These are phyloP conservation scores for Fusarium marasasianum DNA, from an alignment of 2,329 filamentous ascomycete genomes.

Conservation along the genomic window DNA sequence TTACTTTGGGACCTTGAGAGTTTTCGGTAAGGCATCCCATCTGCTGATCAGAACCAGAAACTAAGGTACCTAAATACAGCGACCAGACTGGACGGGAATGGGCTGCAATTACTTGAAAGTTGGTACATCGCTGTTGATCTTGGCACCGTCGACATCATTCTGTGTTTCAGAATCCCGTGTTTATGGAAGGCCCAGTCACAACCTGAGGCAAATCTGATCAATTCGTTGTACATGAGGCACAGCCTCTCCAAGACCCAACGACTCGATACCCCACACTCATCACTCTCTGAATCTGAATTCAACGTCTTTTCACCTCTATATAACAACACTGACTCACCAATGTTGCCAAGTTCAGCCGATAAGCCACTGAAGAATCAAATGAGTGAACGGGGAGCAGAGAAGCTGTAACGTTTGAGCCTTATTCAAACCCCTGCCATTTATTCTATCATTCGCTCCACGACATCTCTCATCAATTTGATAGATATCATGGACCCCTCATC, in stretches of 20 bases:
- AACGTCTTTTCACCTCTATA: conserved; percentile 5
- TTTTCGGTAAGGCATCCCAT: background rate
- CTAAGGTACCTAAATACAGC: background rate
- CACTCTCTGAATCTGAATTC: background rate
- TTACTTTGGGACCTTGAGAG: background rate
- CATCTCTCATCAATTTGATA: background rate
- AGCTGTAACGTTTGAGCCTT: background rate
- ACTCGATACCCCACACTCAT: conserved; percentile 21
- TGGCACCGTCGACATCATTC: conserved; percentile 6
- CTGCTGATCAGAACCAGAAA: background rate
- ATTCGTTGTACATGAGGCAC: conserved; percentile 8
- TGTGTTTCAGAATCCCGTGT: conserved; percentile 12
- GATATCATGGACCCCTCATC: conserved; percentile 15
- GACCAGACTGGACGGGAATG: background rate
- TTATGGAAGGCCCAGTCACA: background rate
- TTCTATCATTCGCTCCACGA: background rate
- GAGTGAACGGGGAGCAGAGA: background rate
- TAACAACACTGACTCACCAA: background rate
- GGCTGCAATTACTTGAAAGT: background rate
- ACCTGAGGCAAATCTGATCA: background rate
- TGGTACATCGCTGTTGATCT: background rate
- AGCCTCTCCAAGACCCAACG: conserved; percentile 9
- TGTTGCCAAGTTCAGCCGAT: background rate
- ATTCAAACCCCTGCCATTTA: background rate
- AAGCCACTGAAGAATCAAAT: background rate